phyloP scores from a whole-genome alignment of 345 rosid genomes.

The Eucalyptus shirleyi region DNA sequence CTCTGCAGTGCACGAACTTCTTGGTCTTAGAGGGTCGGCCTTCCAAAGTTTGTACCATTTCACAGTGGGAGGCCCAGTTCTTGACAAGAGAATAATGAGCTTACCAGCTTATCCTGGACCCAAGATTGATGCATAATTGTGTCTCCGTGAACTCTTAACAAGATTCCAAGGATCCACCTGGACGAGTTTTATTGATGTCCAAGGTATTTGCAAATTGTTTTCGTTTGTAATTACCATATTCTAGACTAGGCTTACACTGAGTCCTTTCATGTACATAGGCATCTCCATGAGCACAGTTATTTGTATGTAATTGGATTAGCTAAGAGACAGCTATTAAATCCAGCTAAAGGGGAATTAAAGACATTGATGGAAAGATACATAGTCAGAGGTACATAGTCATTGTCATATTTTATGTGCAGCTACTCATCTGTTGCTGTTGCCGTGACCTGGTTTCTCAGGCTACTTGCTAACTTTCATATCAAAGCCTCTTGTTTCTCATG shows the following conservation, averaged over 20 bases:
- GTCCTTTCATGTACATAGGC: neutral
- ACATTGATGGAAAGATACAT: neutral
- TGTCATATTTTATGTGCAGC: neutral
- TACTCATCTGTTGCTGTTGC: neutral
- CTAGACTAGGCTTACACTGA: neutral
- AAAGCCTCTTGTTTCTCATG: neutral
- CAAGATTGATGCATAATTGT: constrained; percentile 24
- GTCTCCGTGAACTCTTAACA: neutral
- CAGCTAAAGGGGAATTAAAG: neutral
- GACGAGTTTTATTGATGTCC: neutral
- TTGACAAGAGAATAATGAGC: constrained; percentile 84
- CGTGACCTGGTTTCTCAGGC: neutral
- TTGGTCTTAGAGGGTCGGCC: constrained; percentile 47
- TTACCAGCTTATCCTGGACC: constrained; percentile 93
- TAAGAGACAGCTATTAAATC: neutral
- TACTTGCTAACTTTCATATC: neutral
- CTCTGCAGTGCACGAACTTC: constrained; percentile 56
- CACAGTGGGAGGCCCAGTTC: constrained; percentile 70
- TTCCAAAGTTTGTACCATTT: constrained; percentile 86
- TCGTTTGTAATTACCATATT: neutral
- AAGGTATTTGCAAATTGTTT: neutral
- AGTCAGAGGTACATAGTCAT: neutral
- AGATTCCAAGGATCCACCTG: neutral
- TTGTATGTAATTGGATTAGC: neutral
- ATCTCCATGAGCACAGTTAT: neutral